A percentile compares a stretch with the other conserved stretches of the same genome.
Conservation (phyloP, 2,329 filamentous ascomycete species). For the Penicillium sp. region DNA sequence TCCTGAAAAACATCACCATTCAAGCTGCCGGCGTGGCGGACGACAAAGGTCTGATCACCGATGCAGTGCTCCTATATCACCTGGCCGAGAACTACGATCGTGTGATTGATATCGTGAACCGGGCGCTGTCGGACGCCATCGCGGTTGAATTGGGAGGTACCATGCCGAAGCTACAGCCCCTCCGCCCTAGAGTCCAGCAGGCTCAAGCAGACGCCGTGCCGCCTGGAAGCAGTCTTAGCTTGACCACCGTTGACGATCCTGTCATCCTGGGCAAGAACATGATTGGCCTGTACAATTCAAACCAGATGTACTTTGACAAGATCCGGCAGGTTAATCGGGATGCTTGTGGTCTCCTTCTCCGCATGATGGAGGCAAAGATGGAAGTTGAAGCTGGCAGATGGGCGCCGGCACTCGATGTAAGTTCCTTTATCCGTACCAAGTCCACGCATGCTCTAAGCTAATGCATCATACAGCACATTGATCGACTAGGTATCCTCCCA, state of each 20-base stretch:
- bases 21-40: constrained; percentile 90
- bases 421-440: constrained; percentile 26
- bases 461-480: constrained; percentile 58
- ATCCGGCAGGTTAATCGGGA: constrained; percentile 57
- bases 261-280: constrained; percentile 60
- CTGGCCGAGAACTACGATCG: constrained; percentile 92
- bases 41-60: constrained; percentile 86
- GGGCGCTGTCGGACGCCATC: constrained; percentile 83
- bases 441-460: constrained; percentile 2
- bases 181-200: constrained; percentile 61
- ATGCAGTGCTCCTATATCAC: constrained; percentile 91
- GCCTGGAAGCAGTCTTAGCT: constrained; percentile 49
- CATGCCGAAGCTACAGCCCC: constrained; percentile 69
- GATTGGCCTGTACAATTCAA: constrained; percentile 57
- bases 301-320: constrained; percentile 57
- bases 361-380: constrained; percentile 58
- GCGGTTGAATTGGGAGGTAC: constrained; percentile 80
- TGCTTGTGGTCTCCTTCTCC: constrained; percentile 56
- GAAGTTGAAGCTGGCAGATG: constrained; percentile 57
- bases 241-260: constrained; percentile 65
- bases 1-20: constrained; percentile 85
- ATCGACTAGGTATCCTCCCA: constrained; percentile 71
- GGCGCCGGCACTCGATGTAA: constrained; percentile 61
- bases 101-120: constrained; percentile 85
- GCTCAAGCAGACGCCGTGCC: constrained; percentile 37